Base-by-base conservation (phyloP, 495 filamentous ascomycete genomes). In the Cairneyella variabilis region DNA sequence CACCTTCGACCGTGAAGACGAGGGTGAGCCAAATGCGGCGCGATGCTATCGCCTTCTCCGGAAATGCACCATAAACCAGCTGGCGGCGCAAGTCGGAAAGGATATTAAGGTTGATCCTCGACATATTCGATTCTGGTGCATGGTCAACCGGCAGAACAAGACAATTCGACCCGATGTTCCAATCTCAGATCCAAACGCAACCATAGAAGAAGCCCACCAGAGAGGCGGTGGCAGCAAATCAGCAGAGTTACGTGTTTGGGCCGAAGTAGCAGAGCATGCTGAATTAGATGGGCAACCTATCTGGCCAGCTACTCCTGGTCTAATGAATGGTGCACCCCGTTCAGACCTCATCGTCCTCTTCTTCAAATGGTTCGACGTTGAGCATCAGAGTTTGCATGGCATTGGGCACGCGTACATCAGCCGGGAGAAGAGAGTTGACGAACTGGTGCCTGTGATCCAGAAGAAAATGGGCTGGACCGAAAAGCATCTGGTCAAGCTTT, bases 61-160 rank as follows among this genome's bases (percentile, higher is more conserved):
- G 49, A 75, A 83, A 9, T 84, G 84, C 40, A 88, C 85, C 2
- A 76, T 97, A 21, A 67, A 82, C 23, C 88, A 96, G 2, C 77
- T 97, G 54, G 79, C 83, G 9, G 68, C 77, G 34, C 70, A 70
- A 27, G 75, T 96, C 47, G 91, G 86, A 0, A 71, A 79, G 18
- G 85, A 95, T 46, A 71, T 82, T n/a, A 73, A 70, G 2, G 67
- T 82, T 43, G 80, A 86, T 44, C 72, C 83, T 3, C 78, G 79
- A 37, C 76, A 77, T 27, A 68, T 97, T 18, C 83, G 93, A 25
- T 77, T 96, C 39, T 97, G 93, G 95, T 83, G 88, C 34, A 96
- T 99, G 90, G 95, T 99, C 0, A 97, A 96, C 62, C 88, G 93
- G 9, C 93, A 99, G 63, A 99, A 99, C 65, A 96, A 96, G 71